Evolutionary conservation across 2,329 filamentous ascomycete species (phyloP), one percentile per base, ranked within the genome.

Genomic region (Botryotinia globosa): DNA sequence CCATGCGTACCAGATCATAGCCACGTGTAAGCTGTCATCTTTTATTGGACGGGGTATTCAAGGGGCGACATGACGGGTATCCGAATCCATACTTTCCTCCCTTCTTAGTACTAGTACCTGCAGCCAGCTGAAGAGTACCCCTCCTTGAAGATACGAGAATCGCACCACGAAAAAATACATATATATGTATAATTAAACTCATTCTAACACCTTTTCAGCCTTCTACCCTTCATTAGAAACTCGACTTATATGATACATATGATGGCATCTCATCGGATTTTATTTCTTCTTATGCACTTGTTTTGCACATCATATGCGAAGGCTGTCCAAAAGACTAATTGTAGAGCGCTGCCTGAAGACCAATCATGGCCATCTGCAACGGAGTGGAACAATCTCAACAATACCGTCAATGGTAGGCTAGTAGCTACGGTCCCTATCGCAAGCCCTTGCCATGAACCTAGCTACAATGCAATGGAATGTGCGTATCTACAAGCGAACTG

Each of bases 381-480:
- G 22, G 63, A 74, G 48, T 77, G 76, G 76, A 61, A 65, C 29
- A 20, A 22, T 6, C 62, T 77, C 67, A 77, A 77, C 45, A 22
- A 59, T 3, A 77, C 75, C 5, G 54, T 75, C 2, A 34, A 61
- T 20, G 76, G 76, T 10, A 74, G 64, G 39, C 64, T 77, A 14
- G 44, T 77, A 32, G 71, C 70, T 12, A 75, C 76, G 18, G 42
- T 69, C 18, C 76, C 76, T 0, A 45, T 75, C 22, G 74, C 65
- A n/a, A 66, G 48, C 16, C 32, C 65, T 18, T 77, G 76, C 56
- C 76, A 76, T 69, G 45, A 67, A 20, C 56, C 56, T 29, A 45
- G 9, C 20, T 76, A 76, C 64, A 54, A 75, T 64, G 54, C 58
- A 25, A 66, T 25, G 20, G 44, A 63, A 61, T 76, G 74, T 39